These are phyloP conservation scores for Vitis hybrid DNA, from an alignment of 177 flowering plant genomes.

Conservation along the genomic window DNA sequence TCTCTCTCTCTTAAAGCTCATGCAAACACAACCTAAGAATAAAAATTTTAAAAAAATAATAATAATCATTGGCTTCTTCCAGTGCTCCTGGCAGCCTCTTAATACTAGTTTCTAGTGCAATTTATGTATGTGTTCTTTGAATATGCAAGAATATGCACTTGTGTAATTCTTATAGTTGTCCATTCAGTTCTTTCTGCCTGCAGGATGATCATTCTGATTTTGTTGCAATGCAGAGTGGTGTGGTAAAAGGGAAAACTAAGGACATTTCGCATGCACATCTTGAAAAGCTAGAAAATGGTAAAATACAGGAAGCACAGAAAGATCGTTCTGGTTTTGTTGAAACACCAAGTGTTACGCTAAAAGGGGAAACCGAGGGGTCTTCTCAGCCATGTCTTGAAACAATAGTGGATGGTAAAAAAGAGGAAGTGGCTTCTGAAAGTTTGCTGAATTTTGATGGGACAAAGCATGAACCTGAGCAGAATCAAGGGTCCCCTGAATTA, in stretches of 20 bases:
- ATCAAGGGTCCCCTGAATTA: conserved; percentile 10
- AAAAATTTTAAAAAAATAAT: no score
- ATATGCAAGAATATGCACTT: background rate
- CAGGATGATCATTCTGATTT: conserved; percentile 15
- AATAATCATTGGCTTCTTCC: background rate
- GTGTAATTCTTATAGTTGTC: background rate
- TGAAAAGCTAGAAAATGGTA: conserved; percentile 9
- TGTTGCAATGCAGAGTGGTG: conserved; percentile 8
- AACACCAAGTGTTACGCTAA: conserved; percentile 5
- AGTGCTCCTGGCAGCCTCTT: background rate
- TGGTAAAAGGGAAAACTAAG: conserved; percentile 7
- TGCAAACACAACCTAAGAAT: background rate
- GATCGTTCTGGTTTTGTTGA: conserved; percentile 11
- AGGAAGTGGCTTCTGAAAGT: conserved; percentile 7
- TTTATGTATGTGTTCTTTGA: background rate
- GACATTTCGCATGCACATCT: conserved; percentile 10
- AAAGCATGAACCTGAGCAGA: conserved; percentile 7
- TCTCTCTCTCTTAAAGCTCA: background rate
- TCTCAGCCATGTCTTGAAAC: conserved; percentile 8
- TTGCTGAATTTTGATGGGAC: conserved; percentile 5
- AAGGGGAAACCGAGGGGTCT: conserved; percentile 13
- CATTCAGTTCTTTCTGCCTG: background rate
- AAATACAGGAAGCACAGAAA: conserved; percentile 9
- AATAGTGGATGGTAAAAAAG: conserved; percentile 3
- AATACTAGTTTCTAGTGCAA: background rate